Conservation (phyloP, 768 basidiomycete genomes). For the Tylopilus sp. region DNA sequence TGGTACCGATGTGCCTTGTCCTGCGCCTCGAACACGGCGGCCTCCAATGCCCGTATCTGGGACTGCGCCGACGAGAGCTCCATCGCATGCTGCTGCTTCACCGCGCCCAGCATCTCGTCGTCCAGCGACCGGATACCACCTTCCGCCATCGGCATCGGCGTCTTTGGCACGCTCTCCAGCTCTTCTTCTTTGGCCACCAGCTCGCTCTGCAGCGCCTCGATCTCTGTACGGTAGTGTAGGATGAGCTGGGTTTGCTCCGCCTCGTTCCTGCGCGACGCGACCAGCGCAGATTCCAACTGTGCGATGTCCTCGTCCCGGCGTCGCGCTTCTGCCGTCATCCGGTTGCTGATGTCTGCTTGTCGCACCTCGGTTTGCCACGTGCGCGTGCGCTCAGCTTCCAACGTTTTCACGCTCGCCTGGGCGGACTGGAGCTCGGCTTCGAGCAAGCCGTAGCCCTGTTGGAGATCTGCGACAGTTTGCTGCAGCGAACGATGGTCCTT, state of each 20-base stretch:
- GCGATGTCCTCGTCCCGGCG: constrained; percentile 53
- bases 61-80: constrained; percentile 80
- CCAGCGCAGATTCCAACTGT: constrained; percentile 49
- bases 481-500: constrained; percentile 49
- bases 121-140: constrained; percentile 55
- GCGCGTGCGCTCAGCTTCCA: constrained; percentile 64
- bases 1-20: constrained; percentile 63
- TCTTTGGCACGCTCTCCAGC: constrained; percentile 49
- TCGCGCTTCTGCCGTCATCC: constrained; percentile 42
- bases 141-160: constrained; percentile 37
- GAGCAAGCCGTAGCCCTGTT: constrained; percentile 57
- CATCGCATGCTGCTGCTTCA: constrained; percentile 71
- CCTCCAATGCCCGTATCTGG: constrained; percentile 74
- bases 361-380: constrained; percentile 54
- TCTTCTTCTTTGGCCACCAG: constrained; percentile 63
- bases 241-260: constrained; percentile 66
- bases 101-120: constrained; percentile 67
- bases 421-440: constrained; percentile 59
- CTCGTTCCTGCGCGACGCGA: constrained; percentile 42
- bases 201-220: constrained; percentile 66
- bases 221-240: constrained; percentile 60
- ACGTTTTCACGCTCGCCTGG: constrained; percentile 47
- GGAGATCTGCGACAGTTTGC: constrained; percentile 53
- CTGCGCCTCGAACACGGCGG: constrained; percentile 68
- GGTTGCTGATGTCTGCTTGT: constrained; percentile 57